A percentile compares a stretch with the other conserved stretches of the same genome.
Conservation (phyloP, 2,329 filamentous ascomycete genomes). For the Colletotrichum tanaceti region DNA sequence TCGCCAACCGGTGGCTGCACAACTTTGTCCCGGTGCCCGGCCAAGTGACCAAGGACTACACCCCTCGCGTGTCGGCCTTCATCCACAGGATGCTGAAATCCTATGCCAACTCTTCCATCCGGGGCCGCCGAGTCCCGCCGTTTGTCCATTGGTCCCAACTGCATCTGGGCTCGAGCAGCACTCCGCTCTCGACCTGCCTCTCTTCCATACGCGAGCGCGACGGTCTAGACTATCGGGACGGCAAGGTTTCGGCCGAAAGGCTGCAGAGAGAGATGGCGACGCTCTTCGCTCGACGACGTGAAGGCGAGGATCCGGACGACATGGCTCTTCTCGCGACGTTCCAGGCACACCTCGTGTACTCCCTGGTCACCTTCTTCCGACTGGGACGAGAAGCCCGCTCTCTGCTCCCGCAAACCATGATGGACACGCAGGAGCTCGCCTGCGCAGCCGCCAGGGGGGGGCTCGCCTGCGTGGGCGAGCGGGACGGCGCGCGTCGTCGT, state of each 20-base stretch:
- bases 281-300: slow-evolving; percentile 48
- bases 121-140: slow-evolving; percentile 54
- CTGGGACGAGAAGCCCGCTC: slow-evolving; percentile 44
- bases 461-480: slow-evolving; percentile 58
- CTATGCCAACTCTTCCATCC: slow-evolving; percentile 53
- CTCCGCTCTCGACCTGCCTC: slow-evolving; percentile 55
- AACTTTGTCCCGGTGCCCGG: slow-evolving; percentile 58
- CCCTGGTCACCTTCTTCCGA: slow-evolving; percentile 60
- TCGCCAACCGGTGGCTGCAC: slow-evolving; percentile 62
- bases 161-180: slow-evolving; percentile 40
- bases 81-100: slow-evolving; percentile 58
- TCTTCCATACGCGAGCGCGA: slow-evolving; percentile 55
- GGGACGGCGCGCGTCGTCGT: slow-evolving; percentile 47
- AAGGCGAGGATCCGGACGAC: slow-evolving; percentile 46
- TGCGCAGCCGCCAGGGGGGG: slow-evolving; percentile 54
- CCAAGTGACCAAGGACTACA: slow-evolving; percentile 57
- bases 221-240: slow-evolving; percentile 46
- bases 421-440: slow-evolving; percentile 63
- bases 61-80: slow-evolving; percentile 51
- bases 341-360: slow-evolving; percentile 66
- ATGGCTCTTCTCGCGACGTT: slow-evolving; percentile 55
- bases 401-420: slow-evolving; percentile 57
- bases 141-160: slow-evolving; percentile 58
- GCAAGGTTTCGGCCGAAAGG: slow-evolving; percentile 46
- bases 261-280: slow-evolving; percentile 58